Conservation (phyloP, 805 yeast genomes). For the Nakazawaea peltata region DNA sequence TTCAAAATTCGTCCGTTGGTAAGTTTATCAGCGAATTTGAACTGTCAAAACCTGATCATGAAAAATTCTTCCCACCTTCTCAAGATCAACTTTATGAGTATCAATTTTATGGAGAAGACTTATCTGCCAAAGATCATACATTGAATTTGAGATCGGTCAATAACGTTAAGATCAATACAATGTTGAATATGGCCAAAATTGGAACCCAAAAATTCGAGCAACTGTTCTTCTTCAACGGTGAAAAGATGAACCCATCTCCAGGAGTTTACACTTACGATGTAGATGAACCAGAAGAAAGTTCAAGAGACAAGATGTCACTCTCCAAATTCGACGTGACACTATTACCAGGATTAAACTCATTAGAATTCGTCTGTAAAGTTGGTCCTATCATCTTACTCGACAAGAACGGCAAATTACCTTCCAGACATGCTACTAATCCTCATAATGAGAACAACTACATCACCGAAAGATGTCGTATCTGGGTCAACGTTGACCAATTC, state of each 20-base stretch:
- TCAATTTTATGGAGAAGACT: slow-evolving; percentile 1
- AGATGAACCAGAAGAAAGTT: neutral
- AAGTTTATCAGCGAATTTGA: slow-evolving; percentile 2
- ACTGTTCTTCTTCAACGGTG: slow-evolving; percentile 9
- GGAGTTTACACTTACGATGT: slow-evolving; percentile 4
- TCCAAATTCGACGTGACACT: slow-evolving; percentile 37
- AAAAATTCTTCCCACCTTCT: slow-evolving; percentile 5
- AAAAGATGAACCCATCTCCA: slow-evolving; percentile 7
- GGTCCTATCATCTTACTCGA: slow-evolving; percentile 18
- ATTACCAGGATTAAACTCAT: slow-evolving; percentile 36
- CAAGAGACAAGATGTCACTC: slow-evolving; percentile 1
- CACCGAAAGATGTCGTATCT: slow-evolving; percentile 26
- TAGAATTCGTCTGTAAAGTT: slow-evolving; percentile 30
- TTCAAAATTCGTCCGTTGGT: slow-evolving; percentile 5
- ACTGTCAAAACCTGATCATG: neutral
- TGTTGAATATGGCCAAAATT: slow-evolving; percentile 5
- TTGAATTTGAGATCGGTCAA: slow-evolving; percentile 6
- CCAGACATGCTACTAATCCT: slow-evolving; percentile 12
- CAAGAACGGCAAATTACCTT: slow-evolving; percentile 14
- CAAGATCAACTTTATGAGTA: slow-evolving; percentile 2
- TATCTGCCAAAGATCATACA: slow-evolving; percentile 1
- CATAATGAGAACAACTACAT: slow-evolving; percentile 16
- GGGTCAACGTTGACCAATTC: slow-evolving; percentile 30
- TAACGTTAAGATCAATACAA: slow-evolving; percentile 2
- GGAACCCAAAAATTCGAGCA: slow-evolving; percentile 9